phyloP scores from a whole-genome alignment of 257 asterid species.

The Cruciata laevipes region DNA sequence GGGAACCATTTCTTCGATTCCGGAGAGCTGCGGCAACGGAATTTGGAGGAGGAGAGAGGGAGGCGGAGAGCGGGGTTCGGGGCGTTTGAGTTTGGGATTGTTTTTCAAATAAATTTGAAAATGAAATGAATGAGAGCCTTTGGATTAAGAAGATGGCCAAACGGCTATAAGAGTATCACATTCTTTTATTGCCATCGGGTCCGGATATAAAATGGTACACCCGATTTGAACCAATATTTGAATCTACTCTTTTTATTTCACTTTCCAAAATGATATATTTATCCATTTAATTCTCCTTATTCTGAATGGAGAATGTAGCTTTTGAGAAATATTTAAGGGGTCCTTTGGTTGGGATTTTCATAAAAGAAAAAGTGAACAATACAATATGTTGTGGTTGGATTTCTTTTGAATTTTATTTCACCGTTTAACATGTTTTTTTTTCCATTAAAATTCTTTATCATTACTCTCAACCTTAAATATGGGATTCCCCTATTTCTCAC shows the following conservation, averaged over 20 bases:
- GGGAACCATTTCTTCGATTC: not conserved
- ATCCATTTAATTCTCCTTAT: too few species aligned
- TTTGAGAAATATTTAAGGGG: too few species aligned
- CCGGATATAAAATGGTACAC: not conserved
- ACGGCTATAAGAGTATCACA: slow-evolving; percentile 15
- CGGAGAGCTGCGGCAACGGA: slow-evolving; percentile 16
- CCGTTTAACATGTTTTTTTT: too few species aligned
- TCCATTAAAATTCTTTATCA: too few species aligned
- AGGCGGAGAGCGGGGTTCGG: slow-evolving; percentile 1
- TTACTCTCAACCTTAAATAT: too few species aligned
- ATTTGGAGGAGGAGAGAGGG: not conserved
- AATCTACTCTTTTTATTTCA: not conserved
- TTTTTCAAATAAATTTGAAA: slow-evolving; percentile 16
- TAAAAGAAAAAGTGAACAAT: too few species aligned
- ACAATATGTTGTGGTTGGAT: too few species aligned
- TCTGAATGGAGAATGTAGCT: too few species aligned
- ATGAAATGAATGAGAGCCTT: slow-evolving; percentile 14
- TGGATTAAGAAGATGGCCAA: slow-evolving; percentile 2
- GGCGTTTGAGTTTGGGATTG: not conserved
- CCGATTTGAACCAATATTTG: not conserved
- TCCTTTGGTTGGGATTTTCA: too few species aligned
- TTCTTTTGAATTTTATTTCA: too few species aligned
- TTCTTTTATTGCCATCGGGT: slow-evolving; percentile 2
- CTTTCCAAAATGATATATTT: too few species aligned
- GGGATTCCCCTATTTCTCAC: too few species aligned